Percentiles rank a stretch among this genome's conserved stretches.
These are phyloP conservation scores for Saccharomycopsis fermentans DNA, from an alignment of 805 yeast species.

Conservation along the genomic window DNA sequence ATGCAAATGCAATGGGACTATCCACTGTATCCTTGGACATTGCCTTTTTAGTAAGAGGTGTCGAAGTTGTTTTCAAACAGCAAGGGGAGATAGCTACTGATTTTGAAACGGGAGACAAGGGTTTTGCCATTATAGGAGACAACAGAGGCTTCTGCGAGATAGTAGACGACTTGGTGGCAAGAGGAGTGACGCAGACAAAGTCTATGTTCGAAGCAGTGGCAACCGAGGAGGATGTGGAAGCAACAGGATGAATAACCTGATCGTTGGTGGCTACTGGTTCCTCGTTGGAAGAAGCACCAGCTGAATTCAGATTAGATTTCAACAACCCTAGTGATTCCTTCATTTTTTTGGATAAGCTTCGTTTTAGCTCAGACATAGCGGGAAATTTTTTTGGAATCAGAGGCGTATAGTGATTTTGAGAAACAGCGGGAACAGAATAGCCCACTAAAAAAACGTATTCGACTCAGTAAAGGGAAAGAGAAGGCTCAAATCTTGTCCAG, in stretches of 20 bases:
- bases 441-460: too few relatives aligned
- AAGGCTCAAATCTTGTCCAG: background rate
- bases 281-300: too few relatives aligned
- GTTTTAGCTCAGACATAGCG: slow-evolving; percentile 9
- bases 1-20: background rate
- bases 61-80: background rate
- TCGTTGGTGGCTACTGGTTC: too few relatives aligned
- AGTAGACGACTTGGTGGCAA: too few relatives aligned
- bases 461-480: background rate
- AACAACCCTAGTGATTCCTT: background rate
- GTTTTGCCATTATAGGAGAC: background rate
- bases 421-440: background rate
- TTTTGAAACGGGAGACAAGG: background rate
- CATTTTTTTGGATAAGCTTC: slow-evolving; percentile 11
- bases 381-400: too few relatives aligned
- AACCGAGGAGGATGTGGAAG: background rate
- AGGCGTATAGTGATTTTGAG: background rate
- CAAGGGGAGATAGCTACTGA: background rate
- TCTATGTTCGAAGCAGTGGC: too few relatives aligned
- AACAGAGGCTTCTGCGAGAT: too few relatives aligned
- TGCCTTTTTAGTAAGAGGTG: background rate
- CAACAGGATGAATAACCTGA: background rate
- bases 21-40: background rate
- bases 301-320: background rate
- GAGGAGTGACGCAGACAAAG: too few relatives aligned